Evolutionary conservation across 768 basidiomycete genomes (phyloP), one percentile per base, ranked within the genome.

Genomic region (Melanogaster broomeanus): DNA sequence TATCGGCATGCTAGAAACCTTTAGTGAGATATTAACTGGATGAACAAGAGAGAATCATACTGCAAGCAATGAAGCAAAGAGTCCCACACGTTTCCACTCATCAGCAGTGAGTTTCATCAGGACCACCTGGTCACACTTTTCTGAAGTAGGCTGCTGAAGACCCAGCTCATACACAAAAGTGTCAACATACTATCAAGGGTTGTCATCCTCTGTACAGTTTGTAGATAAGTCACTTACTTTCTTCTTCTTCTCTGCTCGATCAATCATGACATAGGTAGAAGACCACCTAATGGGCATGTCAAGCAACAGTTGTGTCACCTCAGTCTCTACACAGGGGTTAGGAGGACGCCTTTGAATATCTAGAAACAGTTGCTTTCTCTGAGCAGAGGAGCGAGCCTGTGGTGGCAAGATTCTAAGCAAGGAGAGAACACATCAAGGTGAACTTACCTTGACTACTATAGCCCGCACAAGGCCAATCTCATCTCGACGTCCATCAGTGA

Each of bases 271-370:
- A 47, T 59, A 70, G 0, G 63, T 71, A 1, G 67, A 72, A 1
- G 63, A 72, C 69, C 72, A 73, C 7, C 61, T 42, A 10, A 70
- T 63, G 6, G 51, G 53, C 68, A 70, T 69, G 48, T 71, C 65
- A 24, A 69, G 41, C 5, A 70, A 33, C 2, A 71, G 58, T 13
- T 56, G 42, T 28, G 28, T 22, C 25, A 27, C 27, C 11, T 16
- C n/a, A 3, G 33, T 24, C 16, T 15, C 12, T 7, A 18, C 22
- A n/a, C 39, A 15, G 10, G 41, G 49, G 12, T 43, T 43, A 6
- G 31, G 43, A 1, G 27, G 35, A 28, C 35, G 19, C 4, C 21
- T 31, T 21, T 66, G 61, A 35, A 64, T 59, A 1, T 49, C 35
- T 33, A 39, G 46, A 40, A 62, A 67, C 2, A 65, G 40, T 34